phyloP scores from a whole-genome alignment of 208 protist genomes.

The Crithidia thermophila region DNA sequence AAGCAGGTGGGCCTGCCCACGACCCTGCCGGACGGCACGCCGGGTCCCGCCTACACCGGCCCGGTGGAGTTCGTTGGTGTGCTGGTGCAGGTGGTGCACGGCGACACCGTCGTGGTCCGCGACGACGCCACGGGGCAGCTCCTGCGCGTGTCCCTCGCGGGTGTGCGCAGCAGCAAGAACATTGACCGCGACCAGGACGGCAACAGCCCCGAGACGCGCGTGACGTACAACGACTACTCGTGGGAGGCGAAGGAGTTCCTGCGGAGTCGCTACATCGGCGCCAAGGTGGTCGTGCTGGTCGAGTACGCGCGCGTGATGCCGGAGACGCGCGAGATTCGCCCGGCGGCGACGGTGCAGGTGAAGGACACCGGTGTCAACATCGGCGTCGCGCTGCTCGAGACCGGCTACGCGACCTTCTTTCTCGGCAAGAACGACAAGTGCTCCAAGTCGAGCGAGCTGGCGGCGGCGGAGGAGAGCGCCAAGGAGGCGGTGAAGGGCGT shows the following conservation, averaged over 20 bases:
- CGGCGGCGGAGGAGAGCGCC: conserved; percentile 66
- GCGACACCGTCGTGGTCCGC: conserved; percentile 79
- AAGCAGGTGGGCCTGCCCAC: conserved; percentile 47
- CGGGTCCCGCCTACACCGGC: conserved; percentile 61
- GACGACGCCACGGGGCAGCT: conserved; percentile 51
- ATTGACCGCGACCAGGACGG: conserved; percentile 81
- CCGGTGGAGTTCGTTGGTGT: conserved; percentile 59
- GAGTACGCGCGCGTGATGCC: conserved; percentile 85
- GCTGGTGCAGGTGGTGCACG: conserved; percentile 83
- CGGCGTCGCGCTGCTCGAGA: conserved; percentile 72
- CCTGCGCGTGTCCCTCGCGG: conserved; percentile 76
- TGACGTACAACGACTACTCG: conserved; percentile 87
- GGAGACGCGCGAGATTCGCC: conserved; percentile 83
- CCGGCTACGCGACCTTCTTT: conserved; percentile 81
- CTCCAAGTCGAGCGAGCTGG: conserved; percentile 56
- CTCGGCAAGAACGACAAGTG: conserved; percentile 80
- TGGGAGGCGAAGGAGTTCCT: conserved; percentile 91
- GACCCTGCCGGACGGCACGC: conserved; percentile 45
- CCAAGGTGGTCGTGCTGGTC: conserved; percentile 71
- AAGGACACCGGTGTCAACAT: conserved; percentile 73
- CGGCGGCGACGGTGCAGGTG: conserved; percentile 59
- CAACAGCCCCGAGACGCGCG: conserved; percentile 73
- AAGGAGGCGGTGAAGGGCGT: conserved; percentile 48
- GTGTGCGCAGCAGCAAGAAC: conserved; percentile 83
- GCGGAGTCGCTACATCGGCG: conserved; percentile 77